Evolutionary conservation across 108 stramenopile genomes (phyloP).

Genomic region (Ochromonas danica): DNA sequence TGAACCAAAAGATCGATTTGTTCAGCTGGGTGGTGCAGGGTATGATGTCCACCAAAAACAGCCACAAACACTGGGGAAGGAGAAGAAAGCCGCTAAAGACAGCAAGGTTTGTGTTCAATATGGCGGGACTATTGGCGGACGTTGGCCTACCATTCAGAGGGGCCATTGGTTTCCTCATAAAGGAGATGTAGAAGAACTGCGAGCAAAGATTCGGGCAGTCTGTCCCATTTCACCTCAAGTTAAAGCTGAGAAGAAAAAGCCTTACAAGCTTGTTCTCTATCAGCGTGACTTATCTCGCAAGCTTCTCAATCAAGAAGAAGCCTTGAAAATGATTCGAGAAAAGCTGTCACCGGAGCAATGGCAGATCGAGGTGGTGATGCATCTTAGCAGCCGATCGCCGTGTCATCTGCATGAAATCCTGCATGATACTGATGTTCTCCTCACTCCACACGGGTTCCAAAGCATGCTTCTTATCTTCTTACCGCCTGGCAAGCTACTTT

Average conservation of each 20-base stretch:
- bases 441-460: conserved; percentile 25
- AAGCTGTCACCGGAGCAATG: neutral
- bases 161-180: conserved; percentile 10
- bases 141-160: neutral
- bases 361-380: neutral
- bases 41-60: no score
- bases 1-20: no score
- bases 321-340: neutral
- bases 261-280: neutral
- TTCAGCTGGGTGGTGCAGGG: no score
- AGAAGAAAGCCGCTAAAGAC: no score
- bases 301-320: neutral
- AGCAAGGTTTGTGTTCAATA: neutral
- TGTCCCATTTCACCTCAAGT: neutral
- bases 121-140: neutral
- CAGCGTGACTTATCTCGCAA: neutral
- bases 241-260: neutral
- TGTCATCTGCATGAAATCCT: neutral
- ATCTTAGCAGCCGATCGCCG: neutral
- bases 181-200: neutral
- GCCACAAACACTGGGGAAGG: no score
- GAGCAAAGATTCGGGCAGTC: neutral
- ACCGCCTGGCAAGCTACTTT: neutral
- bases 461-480: neutral
- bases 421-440: neutral